Evolutionary conservation across 2,329 filamentous ascomycete genomes (phyloP).

Genomic region (Chaetomiaceae sp.): DNA sequence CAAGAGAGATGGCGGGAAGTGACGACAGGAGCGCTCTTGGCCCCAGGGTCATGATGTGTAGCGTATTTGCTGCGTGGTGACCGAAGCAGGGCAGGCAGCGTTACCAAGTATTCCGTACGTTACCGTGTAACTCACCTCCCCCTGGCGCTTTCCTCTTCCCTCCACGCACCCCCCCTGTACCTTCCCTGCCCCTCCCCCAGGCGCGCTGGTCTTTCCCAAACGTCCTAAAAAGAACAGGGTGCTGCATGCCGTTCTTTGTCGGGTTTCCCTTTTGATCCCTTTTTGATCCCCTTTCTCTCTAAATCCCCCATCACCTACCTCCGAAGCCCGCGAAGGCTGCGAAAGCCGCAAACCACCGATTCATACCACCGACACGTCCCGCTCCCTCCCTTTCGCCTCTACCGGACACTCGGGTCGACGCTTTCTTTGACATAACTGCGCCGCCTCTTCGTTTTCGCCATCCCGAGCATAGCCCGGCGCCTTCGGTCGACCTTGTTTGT

Average conservation of each 20-base stretch:
- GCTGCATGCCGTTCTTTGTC: conserved; percentile 22
- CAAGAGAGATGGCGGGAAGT: background rate
- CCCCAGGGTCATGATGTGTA: background rate
- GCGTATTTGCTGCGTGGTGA: no score
- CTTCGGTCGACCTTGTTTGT: background rate
- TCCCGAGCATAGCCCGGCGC: conserved; percentile 1
- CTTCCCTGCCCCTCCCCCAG: background rate
- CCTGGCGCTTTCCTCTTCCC: no score
- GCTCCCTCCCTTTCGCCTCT: conserved; percentile 2
- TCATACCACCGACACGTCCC: background rate
- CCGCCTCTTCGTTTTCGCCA: conserved; percentile 12
- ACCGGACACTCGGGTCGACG: conserved; percentile 12
- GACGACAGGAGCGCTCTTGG: background rate
- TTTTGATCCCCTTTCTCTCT: conserved; percentile 21
- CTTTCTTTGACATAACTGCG: background rate
- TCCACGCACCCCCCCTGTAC: background rate
- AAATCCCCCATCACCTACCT: conserved; percentile 4
- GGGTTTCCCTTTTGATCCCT: conserved; percentile 27
- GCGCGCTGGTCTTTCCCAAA: conserved; percentile 13
- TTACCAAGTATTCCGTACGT: no score
- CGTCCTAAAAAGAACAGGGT: conserved; percentile 22
- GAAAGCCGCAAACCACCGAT: background rate
- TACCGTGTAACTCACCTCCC: no score
- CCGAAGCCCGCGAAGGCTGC: no score
- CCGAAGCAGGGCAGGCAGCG: no score